Base-by-base conservation (phyloP, 2,329 filamentous ascomycete species). In the Colletotrichum orchidophilum region DNA sequence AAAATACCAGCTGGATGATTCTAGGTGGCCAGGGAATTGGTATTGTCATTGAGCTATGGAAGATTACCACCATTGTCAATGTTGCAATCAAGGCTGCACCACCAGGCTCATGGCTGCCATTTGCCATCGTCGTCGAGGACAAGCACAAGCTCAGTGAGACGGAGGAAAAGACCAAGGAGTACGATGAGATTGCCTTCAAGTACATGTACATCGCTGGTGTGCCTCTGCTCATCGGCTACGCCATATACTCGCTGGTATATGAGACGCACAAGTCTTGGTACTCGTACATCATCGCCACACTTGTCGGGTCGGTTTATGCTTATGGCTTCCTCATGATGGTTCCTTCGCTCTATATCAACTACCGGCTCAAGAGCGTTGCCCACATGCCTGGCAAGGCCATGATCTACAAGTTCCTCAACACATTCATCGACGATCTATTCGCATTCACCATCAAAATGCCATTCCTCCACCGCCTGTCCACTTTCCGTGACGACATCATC, bases 251-350 rank as follows among this genome's bases (percentile, higher is more conserved):
- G 33, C 86, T 99, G 64, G 81, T 96, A 73, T 99, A 99, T 84
- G 95, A 98, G 62, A 92, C 89, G 13, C 96, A 99, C 87, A 98
- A 98, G 87, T 96, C 94, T 59, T 98, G 96, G 96, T 98, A 98
- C 85, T 96, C 93, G 53, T 99, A 95, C 86, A 88, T 97, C 81
- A 97, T 99, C 80, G 91, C 96, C 27, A 98, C 96, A 0, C 91
- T 99, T 11, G 96, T 99, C 26, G 96, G 95, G 12, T 96, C 93
- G 53, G 96, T 99, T 62, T 99, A 99, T 81, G 95, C 96, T 0
- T 99, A 99, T 80, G 96, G 96, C 5, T 99, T 99, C 87, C 85
- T 99, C 73, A 97, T 99, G 95, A 99, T 99, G 96, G 93, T 99
- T 9, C 96, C 96, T 15, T 93, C 91, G 71, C 87, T 99, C 39